Percentiles rank a stretch among this genome's conserved stretches.
These are phyloP conservation scores for Aspergillus sp. DNA, from an alignment of 2,329 filamentous ascomycete species.

Conservation along the genomic window DNA sequence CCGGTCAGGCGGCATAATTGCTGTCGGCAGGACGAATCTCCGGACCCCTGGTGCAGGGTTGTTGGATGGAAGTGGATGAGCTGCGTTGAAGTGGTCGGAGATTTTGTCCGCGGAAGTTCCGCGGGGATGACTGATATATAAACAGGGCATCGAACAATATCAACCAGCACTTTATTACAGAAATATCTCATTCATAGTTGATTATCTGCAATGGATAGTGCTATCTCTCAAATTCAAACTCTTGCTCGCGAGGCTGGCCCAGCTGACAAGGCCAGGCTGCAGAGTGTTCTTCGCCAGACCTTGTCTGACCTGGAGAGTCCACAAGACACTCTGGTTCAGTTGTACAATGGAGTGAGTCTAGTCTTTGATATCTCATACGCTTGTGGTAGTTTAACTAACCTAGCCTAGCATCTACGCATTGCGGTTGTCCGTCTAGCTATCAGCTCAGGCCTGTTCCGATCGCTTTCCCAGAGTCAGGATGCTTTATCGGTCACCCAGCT, in stretches of 20 bases:
- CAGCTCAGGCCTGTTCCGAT: constrained; percentile 18
- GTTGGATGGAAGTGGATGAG: too few relatives aligned
- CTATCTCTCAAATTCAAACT: constrained; percentile 10
- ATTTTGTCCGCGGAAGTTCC: too few relatives aligned
- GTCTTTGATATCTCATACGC: too few relatives aligned
- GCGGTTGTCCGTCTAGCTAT: constrained; percentile 17
- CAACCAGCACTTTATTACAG: too few relatives aligned
- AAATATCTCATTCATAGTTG: too few relatives aligned
- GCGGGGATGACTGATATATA: too few relatives aligned
- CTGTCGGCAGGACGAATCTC: too few relatives aligned
- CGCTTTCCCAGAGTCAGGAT: constrained; percentile 5
- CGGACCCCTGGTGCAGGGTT: too few relatives aligned
- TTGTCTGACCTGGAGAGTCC: not conserved
- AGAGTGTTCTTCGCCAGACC: constrained; percentile 11
- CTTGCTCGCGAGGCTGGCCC: constrained; percentile 21
- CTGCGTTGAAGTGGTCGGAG: too few relatives aligned
- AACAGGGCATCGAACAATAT: too few relatives aligned
- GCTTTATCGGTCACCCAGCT: constrained; percentile 13
- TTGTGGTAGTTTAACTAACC: not conserved
- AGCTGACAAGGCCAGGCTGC: constrained; percentile 18
- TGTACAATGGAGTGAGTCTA: not conserved
- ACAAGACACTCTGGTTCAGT: not conserved
- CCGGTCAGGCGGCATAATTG: too few relatives aligned
- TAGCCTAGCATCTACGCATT: constrained; percentile 14
- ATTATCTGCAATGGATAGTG: not conserved